Evolutionary conservation across 768 basidiomycete genomes (phyloP).

Genomic region (Megacollybia marginata): DNA sequence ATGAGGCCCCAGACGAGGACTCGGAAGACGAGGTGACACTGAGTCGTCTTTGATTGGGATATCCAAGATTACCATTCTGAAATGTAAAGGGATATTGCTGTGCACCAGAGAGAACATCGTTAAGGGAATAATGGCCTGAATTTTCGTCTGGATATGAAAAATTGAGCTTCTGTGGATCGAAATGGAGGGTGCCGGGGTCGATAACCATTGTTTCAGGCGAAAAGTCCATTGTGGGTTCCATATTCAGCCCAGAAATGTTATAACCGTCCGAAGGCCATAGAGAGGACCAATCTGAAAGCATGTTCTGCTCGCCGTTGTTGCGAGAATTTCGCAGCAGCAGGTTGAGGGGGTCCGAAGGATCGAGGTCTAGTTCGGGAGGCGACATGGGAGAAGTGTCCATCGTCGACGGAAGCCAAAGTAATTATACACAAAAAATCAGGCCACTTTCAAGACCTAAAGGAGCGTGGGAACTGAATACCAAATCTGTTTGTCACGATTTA

Average conservation of each 20-base stretch:
- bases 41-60: constrained; percentile 28
- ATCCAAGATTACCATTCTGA: constrained; percentile 24
- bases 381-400: constrained; percentile 15
- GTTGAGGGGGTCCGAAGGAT: constrained; percentile 52
- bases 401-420: not conserved
- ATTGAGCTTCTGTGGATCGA: constrained; percentile 11
- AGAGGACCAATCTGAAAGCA: constrained; percentile 38
- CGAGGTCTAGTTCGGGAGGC: constrained; percentile 37
- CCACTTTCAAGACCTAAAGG: not conserved
- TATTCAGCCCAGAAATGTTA: constrained; percentile 29
- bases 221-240: constrained; percentile 48
- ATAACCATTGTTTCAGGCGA: constrained; percentile 46
- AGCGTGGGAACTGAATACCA: no score
- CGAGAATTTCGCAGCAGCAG: constrained; percentile 43
- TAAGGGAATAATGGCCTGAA: constrained; percentile 8
- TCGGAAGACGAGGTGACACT: constrained; percentile 42
- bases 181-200: constrained; percentile 57
- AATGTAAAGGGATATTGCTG: constrained; percentile 42
- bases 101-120: constrained; percentile 7
- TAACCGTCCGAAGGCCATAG: constrained; percentile 36
- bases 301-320: constrained; percentile 23
- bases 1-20: constrained; percentile 45
- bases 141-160: not conserved
- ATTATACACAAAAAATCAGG: not conserved
- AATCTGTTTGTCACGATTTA: no score